These are phyloP conservation scores for Geotrichum europaeum DNA, from an alignment of 1,139 yeast species.

Conservation along the genomic window DNA sequence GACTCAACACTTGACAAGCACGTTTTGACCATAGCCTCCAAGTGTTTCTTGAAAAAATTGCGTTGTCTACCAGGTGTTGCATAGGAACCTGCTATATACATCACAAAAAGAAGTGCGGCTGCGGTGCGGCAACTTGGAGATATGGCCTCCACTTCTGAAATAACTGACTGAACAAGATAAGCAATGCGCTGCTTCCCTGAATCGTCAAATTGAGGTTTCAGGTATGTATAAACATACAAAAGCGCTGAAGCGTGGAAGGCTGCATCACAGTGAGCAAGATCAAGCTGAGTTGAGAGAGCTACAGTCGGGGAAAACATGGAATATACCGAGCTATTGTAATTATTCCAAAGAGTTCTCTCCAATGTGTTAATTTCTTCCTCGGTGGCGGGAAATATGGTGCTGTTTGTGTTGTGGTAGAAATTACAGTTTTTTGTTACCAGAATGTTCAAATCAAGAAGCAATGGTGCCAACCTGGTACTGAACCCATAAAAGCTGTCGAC, in stretches of 20 bases:
- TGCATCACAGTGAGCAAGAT: slow-evolving; percentile 16
- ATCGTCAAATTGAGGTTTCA: slow-evolving; percentile 3
- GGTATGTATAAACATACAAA: slow-evolving; percentile 16
- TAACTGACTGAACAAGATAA: slow-evolving; percentile 8
- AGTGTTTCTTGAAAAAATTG: slow-evolving; percentile 5
- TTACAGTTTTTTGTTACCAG: slow-evolving; percentile 3
- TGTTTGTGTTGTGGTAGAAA: neutral
- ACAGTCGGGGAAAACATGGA: slow-evolving; percentile 3
- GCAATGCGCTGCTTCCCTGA: slow-evolving; percentile 5
- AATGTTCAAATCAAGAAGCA: slow-evolving; percentile 15
- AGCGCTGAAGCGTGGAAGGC: slow-evolving; percentile 18
- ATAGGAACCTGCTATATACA: slow-evolving; percentile 17
- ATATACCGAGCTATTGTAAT: slow-evolving; percentile 5
- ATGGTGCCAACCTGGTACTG: slow-evolving; percentile 13
- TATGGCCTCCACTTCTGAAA: slow-evolving; percentile 14
- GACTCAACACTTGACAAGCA: slow-evolving; percentile 17
- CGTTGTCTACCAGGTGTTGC: slow-evolving; percentile 14
- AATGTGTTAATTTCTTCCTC: slow-evolving; percentile 8
- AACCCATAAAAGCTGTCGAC: slow-evolving; percentile 19
- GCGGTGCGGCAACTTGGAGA: slow-evolving; percentile 16
- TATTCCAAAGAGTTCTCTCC: slow-evolving; percentile 12
- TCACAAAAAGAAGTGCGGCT: slow-evolving; percentile 17
- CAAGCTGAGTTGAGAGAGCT: slow-evolving; percentile 5
- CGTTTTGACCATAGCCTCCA: slow-evolving; percentile 13
- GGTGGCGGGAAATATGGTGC: slow-evolving; percentile 2